phyloP scores from a whole-genome alignment of 257 asterid species.

The Lantana camara region DNA sequence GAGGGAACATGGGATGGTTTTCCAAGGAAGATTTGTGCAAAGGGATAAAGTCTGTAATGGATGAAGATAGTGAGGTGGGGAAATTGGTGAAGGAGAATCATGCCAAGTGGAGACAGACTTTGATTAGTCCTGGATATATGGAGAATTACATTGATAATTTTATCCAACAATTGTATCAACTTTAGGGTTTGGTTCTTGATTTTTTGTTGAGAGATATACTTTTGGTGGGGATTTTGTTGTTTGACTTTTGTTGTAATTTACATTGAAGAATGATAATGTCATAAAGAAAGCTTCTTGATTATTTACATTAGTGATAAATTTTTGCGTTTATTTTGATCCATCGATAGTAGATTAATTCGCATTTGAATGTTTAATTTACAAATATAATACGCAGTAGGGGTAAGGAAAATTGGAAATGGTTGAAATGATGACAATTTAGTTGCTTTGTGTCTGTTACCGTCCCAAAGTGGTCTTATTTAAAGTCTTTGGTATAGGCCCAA shows the following conservation, averaged over 20 bases:
- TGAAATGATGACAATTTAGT: too few species aligned
- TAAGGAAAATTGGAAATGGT: too few species aligned
- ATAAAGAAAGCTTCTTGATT: not conserved
- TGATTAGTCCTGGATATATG: constrained; percentile 43
- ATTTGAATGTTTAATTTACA: too few species aligned
- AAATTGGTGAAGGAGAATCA: constrained; percentile 50
- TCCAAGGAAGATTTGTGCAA: constrained; percentile 58
- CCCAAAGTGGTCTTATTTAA: too few species aligned
- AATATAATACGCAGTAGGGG: too few species aligned
- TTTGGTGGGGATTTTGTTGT: too few species aligned
- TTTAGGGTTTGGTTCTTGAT: not conserved
- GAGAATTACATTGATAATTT: constrained; percentile 53
- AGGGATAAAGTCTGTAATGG: constrained; percentile 58
- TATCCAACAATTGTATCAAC: constrained; percentile 44
- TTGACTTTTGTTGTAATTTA: not conserved
- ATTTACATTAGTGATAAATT: not conserved
- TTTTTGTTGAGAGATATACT: not conserved
- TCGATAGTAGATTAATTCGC: too few species aligned
- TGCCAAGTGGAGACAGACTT: constrained; percentile 51
- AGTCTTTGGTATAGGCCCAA: too few species aligned
- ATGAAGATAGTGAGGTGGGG: constrained; percentile 53
- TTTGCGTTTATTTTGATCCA: too few species aligned
- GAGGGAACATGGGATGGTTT: constrained; percentile 69
- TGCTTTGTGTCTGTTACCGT: too few species aligned
- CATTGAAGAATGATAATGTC: not conserved